A percentile compares a stretch with the other conserved stretches of the same genome.
Conservation (phyloP, 2,329 filamentous ascomycete genomes). For the Fusarium sp. region DNA sequence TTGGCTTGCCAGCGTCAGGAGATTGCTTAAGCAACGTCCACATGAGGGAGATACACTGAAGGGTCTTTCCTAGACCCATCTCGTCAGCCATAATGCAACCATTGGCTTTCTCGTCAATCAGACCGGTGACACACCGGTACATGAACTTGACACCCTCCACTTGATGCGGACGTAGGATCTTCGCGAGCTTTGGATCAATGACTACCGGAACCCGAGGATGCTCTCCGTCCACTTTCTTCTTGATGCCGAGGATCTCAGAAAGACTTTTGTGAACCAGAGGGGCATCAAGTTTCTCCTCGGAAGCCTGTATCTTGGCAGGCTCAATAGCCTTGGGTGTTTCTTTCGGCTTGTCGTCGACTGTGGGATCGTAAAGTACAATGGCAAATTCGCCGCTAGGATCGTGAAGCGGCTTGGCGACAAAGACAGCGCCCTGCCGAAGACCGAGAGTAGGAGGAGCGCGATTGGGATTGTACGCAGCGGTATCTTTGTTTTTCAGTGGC, state of each 20-base stretch:
- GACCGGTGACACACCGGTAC: conserved; percentile 93
- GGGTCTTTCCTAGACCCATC: conserved; percentile 96
- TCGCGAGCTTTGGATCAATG: conserved; percentile 89
- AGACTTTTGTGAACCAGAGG: conserved; percentile 94
- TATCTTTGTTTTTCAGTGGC: conserved; percentile 86
- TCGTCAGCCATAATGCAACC: conserved; percentile 99
- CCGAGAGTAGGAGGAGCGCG: conserved; percentile 89
- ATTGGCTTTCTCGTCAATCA: conserved; percentile 92
- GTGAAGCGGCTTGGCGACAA: conserved; percentile 89
- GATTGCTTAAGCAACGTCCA: conserved; percentile 98
- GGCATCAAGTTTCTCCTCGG: conserved; percentile 70
- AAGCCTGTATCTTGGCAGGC: conserved; percentile 42
- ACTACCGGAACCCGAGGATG: conserved; percentile 95
- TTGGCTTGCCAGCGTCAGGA: conserved; percentile 90
- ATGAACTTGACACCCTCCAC: conserved; percentile 98
- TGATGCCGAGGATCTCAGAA: conserved; percentile 93
- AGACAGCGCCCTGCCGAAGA: conserved; percentile 83
- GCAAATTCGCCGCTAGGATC: conserved; percentile 96
- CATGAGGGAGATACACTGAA: conserved; percentile 96
- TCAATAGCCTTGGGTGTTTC: conserved; percentile 52
- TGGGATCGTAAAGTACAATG: conserved; percentile 96
- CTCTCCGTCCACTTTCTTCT: conserved; percentile 85
- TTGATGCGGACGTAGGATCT: conserved; percentile 94
- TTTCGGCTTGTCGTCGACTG: conserved; percentile 84
- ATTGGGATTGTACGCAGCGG: conserved; percentile 76